Conservation (phyloP, 352 stramenopile genomes). For the Phytopythium montanum region DNA sequence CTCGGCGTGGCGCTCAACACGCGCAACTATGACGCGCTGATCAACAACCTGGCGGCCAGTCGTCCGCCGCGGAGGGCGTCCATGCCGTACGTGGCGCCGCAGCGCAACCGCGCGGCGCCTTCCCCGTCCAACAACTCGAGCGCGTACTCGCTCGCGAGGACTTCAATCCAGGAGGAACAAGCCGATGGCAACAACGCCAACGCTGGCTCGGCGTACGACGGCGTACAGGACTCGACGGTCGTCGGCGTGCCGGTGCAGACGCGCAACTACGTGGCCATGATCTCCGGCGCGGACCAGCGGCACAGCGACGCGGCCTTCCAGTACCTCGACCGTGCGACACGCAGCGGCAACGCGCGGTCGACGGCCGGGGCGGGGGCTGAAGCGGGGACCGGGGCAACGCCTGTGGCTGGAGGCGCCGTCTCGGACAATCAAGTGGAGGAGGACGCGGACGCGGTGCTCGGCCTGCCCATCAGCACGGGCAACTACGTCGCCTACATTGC, state of each 20-base stretch:
- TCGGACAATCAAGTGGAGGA: conserved; percentile 12
- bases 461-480: conserved; percentile 53
- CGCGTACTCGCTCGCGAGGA: background rate
- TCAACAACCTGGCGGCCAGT: conserved; percentile 28
- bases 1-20: conserved; percentile 59
- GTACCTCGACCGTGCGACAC: conserved; percentile 1
- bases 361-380: background rate
- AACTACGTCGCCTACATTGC: conserved; percentile 52
- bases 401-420: conserved; percentile 11
- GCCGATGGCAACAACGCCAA: background rate
- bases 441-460: conserved; percentile 44
- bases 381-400: too few relatives aligned
- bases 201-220: conserved; percentile 8
- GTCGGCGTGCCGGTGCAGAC: conserved; percentile 45
- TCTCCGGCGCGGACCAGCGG: conserved; percentile 19
- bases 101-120: background rate
- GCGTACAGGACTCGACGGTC: conserved; percentile 31
- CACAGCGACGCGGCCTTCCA: conserved; percentile 14
- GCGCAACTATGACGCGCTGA: conserved; percentile 55
- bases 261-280: conserved; percentile 47
- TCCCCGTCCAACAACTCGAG: background rate
- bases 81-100: conserved; percentile 3
- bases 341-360: background rate
- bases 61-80: background rate
- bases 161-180: conserved; percentile 1